Evolutionary conservation across 805 yeast species (phyloP).

Genomic region (Metschnikowia noctiluminum): DNA sequence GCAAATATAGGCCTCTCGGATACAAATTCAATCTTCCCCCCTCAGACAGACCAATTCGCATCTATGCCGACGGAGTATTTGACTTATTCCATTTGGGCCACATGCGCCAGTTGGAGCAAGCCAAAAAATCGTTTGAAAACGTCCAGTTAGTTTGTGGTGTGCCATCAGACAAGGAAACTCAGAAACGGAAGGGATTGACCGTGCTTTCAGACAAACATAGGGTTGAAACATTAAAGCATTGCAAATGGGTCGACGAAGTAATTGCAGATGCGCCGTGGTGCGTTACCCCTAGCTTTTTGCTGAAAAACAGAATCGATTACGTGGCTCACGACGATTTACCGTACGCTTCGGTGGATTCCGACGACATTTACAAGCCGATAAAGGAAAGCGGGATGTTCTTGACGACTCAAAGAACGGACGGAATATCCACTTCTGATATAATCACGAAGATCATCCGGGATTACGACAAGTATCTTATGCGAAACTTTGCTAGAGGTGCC

Average conservation of each 20-base stretch:
- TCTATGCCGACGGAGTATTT: slow-evolving; percentile 98
- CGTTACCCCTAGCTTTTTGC: slow-evolving; percentile 77
- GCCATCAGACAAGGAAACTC: slow-evolving; percentile 88
- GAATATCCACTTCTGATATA: slow-evolving; percentile 92
- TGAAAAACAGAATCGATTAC: slow-evolving; percentile 81
- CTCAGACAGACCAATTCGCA: slow-evolving; percentile 75
- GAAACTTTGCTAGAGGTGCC: slow-evolving; percentile 97
- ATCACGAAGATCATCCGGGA: slow-evolving; percentile 93
- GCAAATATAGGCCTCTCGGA: slow-evolving; percentile 79
- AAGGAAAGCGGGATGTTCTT: slow-evolving; percentile 87
- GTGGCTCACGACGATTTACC: slow-evolving; percentile 98
- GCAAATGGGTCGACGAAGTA: slow-evolving; percentile 98
- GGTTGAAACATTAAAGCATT: slow-evolving; percentile 85
- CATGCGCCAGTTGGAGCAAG: slow-evolving; percentile 96
- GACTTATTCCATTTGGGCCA: slow-evolving; percentile 96
- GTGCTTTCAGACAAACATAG: slow-evolving; percentile 87
- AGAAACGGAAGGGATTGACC: slow-evolving; percentile 87
- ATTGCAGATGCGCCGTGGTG: slow-evolving; percentile 95
- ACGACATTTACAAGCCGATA: slow-evolving; percentile 90
- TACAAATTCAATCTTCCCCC: slow-evolving; percentile 81
- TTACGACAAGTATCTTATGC: slow-evolving; percentile 93
- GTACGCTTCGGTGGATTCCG: slow-evolving; percentile 82
- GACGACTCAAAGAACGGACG: slow-evolving; percentile 95
- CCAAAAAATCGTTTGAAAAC: slow-evolving; percentile 85
- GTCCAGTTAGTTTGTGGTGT: slow-evolving; percentile 86